Percentiles rank a stretch among this genome's conserved stretches.
Evolutionary conservation across 2,329 filamentous ascomycete species (phyloP).

Genomic region (Clonostachys solani): DNA sequence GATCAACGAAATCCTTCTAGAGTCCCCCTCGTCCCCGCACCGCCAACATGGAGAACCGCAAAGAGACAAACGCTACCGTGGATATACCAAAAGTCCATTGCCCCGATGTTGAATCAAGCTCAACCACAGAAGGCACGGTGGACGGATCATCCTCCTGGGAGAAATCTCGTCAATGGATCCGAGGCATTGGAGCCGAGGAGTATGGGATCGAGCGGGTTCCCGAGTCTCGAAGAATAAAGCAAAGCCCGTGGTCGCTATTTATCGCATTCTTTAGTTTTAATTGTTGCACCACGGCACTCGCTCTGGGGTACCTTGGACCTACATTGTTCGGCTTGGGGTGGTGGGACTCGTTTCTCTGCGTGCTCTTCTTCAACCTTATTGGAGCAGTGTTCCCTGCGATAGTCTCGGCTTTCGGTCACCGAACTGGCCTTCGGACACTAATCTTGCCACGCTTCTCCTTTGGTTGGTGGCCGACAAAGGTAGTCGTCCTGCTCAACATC

Average conservation of each 20-base stretch:
- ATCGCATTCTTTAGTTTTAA: background rate
- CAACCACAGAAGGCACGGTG: too few relatives aligned
- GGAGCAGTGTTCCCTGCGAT: background rate
- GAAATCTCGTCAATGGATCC: background rate
- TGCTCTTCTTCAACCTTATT: background rate
- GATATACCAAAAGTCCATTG: too few relatives aligned
- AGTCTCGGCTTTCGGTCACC: conserved; percentile 50
- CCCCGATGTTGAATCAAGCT: too few relatives aligned
- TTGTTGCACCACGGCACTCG: background rate
- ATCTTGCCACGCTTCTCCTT: conserved; percentile 71
- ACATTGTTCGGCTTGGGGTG: background rate
- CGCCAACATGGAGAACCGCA: too few relatives aligned
- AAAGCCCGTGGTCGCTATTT: background rate
- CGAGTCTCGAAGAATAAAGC: background rate
- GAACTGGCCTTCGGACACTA: conserved; percentile 72
- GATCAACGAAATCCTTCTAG: too few relatives aligned
- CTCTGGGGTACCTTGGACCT: background rate
- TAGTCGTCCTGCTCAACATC: conserved; percentile 61
- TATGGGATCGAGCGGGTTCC: background rate
- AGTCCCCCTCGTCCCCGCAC: too few relatives aligned
- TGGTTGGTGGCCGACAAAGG: conserved; percentile 63
- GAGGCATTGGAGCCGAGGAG: background rate
- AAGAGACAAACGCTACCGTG: too few relatives aligned
- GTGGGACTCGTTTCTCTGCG: background rate
- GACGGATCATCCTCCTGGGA: too few relatives aligned